Evolutionary conservation across 805 yeast species (phyloP).

Genomic region (Teunomyces barrocoloradensis): DNA sequence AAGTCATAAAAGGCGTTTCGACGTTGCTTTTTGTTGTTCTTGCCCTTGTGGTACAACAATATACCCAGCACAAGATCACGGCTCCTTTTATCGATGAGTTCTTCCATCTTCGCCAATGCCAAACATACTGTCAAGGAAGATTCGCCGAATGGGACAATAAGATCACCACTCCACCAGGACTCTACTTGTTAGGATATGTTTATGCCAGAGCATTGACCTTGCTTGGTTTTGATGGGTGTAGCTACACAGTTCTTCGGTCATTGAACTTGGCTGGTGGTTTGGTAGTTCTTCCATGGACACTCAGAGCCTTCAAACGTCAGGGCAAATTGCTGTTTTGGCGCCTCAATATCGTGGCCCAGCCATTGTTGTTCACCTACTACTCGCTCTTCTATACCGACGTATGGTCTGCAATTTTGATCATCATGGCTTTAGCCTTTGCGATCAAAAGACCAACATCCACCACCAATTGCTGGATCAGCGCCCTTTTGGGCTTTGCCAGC

Average conservation of each 20-base stretch:
- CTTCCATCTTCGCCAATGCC: constrained; percentile 82
- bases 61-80: constrained; percentile 15
- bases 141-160: constrained; percentile 79
- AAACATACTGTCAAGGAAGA: constrained; percentile 57
- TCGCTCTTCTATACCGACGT: constrained; percentile 88
- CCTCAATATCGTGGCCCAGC: constrained; percentile 47
- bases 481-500: constrained; percentile 58
- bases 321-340: constrained; percentile 20
- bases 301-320: constrained; percentile 21
- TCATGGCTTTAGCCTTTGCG: constrained; percentile 52
- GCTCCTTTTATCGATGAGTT: constrained; percentile 67
- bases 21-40: constrained; percentile 7
- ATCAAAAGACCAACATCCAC: constrained; percentile 22
- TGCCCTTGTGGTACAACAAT: constrained; percentile 12
- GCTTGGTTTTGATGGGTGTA: constrained; percentile 17
- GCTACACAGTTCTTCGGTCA: constrained; percentile 31
- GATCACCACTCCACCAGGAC: constrained; percentile 96
- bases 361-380: constrained; percentile 70
- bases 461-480: constrained; percentile 38
- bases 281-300: constrained; percentile 48
- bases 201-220: constrained; percentile 39
- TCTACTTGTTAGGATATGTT: constrained; percentile 52
- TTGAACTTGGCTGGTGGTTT: constrained; percentile 69
- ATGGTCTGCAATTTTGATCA: constrained; percentile 77
- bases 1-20: background rate